Evolutionary conservation across 2,329 filamentous ascomycete genomes (phyloP), one percentile per base, ranked within the genome.

Genomic region (Diaporthe caulivora): DNA sequence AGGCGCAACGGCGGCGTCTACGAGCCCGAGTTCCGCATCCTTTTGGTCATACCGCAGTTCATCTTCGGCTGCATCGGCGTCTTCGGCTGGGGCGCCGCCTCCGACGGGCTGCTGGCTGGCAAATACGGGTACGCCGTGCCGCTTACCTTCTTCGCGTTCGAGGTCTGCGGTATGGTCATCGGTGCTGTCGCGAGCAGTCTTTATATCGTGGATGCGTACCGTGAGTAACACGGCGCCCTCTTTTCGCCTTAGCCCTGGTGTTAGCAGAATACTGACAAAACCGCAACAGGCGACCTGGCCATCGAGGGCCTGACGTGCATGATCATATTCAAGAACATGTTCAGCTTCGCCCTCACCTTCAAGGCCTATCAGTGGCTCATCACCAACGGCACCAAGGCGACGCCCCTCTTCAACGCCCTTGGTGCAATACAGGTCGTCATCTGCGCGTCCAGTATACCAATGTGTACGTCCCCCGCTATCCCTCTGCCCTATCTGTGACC

Each of bases 321-420:
- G 81, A 89, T 98, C 76, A 92, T 98, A 70, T 98, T 98, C 87
- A 98, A 98, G 84, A 98, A 98, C 83, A 89, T 98, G 75, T 97
- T 98, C 84, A 94, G 92, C 76, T 98, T 97, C 78, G 90, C 91
- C 9, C 85, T 98, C 72, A 97, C 95, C 0, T 97, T 92, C 81
- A 93, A 90, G 77, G 95, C 94, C 1, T 97, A 94, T 78, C 87
- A 95, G 72, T 98, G 96, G 95, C 87, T 98, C 34, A 87, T 93
- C 13, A 77, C 84, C 0, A 90, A 90, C 1, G 90, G 92, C n/a
- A 89, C 91, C 74, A 87, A 88, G 60, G 81, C 82, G 7, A 86
- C 84, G 34, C 81, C 80, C 4, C 78, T 83, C 0, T 96, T 98
- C 83, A 87, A 93, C 70, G 88, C 90, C 26, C 88, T 98, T 60